Conservation (phyloP, 305 asterid genomes). For the Fraxinus ornus region DNA sequence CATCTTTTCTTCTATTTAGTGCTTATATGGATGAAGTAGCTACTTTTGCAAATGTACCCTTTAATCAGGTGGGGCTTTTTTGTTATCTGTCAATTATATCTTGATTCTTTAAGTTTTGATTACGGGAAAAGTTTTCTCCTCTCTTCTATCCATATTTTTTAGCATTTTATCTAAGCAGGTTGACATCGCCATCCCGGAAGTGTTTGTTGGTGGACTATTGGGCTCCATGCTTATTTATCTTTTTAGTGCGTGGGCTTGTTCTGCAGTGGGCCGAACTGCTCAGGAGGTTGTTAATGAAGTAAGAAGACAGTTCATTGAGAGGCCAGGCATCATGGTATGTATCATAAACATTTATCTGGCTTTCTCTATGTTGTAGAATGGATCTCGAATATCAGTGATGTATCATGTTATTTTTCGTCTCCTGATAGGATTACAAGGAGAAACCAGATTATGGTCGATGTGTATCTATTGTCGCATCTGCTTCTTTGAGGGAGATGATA, state of each 20-base stretch:
- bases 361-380: slow-evolving; percentile 9
- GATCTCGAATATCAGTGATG: slow-evolving; percentile 13
- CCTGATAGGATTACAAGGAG: slow-evolving; percentile 87
- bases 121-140: not conserved
- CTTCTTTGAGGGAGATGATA: slow-evolving; percentile 97
- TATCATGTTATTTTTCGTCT: slow-evolving; percentile 15
- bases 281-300: slow-evolving; percentile 99
- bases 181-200: slow-evolving; percentile 98
- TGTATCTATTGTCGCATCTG: slow-evolving; percentile 96
- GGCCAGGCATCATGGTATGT: slow-evolving; percentile 99
- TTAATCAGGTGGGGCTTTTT: slow-evolving; percentile 57
- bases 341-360: slow-evolving; percentile 9
- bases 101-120: not conserved
- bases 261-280: slow-evolving; percentile 98
- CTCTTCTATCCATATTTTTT: not conserved
- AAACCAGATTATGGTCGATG: slow-evolving; percentile 96
- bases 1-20: slow-evolving; percentile 95
- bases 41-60: slow-evolving; percentile 66
- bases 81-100: slow-evolving; percentile 18
- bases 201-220: slow-evolving; percentile 88
- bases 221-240: slow-evolving; percentile 97
- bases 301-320: slow-evolving; percentile 95
- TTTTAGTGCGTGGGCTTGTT: slow-evolving; percentile 99
- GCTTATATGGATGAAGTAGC: slow-evolving; percentile 99
- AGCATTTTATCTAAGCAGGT: slow-evolving; percentile 44